Evolutionary conservation across 306 rosid genomes (phyloP).

Genomic region (Corylus americana): DNA sequence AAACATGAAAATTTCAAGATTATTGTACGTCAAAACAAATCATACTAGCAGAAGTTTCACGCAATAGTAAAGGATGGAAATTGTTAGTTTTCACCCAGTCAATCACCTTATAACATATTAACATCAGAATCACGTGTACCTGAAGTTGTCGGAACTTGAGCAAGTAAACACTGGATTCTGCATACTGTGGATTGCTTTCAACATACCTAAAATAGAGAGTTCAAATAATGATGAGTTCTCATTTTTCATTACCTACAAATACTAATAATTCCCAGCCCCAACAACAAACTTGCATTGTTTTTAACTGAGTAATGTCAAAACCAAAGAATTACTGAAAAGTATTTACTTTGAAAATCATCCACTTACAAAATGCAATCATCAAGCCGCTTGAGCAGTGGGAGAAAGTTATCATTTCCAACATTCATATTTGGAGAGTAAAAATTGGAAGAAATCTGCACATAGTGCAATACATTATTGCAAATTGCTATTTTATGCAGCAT

Average conservation of each 20-base stretch:
- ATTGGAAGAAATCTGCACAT: constrained; percentile 76
- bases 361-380: constrained; percentile 99
- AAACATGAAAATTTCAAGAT: constrained; percentile 35
- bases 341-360: neutral
- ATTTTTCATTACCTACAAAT: constrained; percentile 11
- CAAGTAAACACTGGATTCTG: constrained; percentile 94
- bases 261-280: constrained; percentile 3
- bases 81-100: constrained; percentile 1
- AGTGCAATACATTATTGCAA: constrained; percentile 17
- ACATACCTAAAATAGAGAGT: constrained; percentile 64
- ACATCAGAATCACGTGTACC: constrained; percentile 42
- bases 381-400: constrained; percentile 87
- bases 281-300: neutral
- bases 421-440: constrained; percentile 94
- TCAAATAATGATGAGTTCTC: constrained; percentile 6
- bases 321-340: constrained; percentile 8
- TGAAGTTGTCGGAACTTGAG: constrained; percentile 97
- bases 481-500: neutral
- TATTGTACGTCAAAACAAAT: constrained; percentile 16
- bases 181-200: constrained; percentile 90
- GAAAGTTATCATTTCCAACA: constrained; percentile 82
- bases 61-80: constrained; percentile 10
- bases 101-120: constrained; percentile 21
- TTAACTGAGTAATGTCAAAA: neutral
- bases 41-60: constrained; percentile 19